Evolutionary conservation across 2,329 filamentous ascomycete genomes (phyloP), one percentile per base, ranked within the genome.

Genomic region (Cadophora sp.): DNA sequence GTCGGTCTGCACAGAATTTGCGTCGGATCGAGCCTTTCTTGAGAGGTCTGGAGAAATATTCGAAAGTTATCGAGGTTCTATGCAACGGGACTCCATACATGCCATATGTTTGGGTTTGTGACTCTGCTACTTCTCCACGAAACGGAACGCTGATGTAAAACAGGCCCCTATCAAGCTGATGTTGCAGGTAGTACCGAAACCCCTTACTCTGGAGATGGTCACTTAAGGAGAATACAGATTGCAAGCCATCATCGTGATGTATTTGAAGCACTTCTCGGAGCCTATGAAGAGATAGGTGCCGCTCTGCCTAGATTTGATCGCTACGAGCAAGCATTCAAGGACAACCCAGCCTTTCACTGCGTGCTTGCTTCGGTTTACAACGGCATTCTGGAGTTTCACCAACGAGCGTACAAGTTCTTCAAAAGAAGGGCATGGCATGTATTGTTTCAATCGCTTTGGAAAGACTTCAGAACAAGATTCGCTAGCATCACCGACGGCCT

Each of bases 31-130:
- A 76, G 62, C 81, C 82, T 0, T 71, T 84, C 0, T 78, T 85
- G 24, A 66, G 71, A 0, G 80, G 79, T 0, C 67, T 85, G 0
- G 78, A 80, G 50, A 76, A 80, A 36, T 84, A 83, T 50, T 76
- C 80, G 0, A 79, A 79, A 47, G 73, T 74, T 0, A 74, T 84
- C 0, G 81, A 83, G 0, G 72, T 80, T 0, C 67, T 83, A 0
- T 84, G 83, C 68, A 82, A 83, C 55, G 82, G 81, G 0, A 84
- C 81, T 0, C 80, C 79, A 0, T 84, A 78, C 67, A 43, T 85
- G 3, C 74, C 80, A 0, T 84, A 78, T 78, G 74, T 84, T 0
- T 85, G 83, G 83, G 81, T 70, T n/a, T 53, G 30, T 30, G 27
- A 30, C 27, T 30, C 27, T 30, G 6, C 27, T 30, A 30, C 27